Conservation (phyloP, 306 rosid species). For the Cicer bijugum region DNA sequence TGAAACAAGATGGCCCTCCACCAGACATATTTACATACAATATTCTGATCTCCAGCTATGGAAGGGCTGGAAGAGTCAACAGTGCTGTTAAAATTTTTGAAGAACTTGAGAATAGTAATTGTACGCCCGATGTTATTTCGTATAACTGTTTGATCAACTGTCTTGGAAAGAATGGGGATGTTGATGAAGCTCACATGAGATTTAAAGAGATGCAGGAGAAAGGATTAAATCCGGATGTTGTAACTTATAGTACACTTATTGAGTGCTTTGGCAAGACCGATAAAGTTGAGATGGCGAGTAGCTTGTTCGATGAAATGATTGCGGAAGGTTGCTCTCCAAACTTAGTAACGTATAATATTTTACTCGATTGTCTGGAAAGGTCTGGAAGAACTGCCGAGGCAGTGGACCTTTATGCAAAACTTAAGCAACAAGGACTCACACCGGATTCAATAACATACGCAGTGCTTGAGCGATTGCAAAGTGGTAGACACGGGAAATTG, state of each 20-base stretch:
- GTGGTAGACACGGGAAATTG: conserved; percentile 67
- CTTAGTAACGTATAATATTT: conserved; percentile 82
- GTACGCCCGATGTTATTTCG: conserved; percentile 73
- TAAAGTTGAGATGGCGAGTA: conserved; percentile 84
- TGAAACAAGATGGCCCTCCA: conserved; percentile 75
- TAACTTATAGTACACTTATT: conserved; percentile 93
- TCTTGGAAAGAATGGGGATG: conserved; percentile 91
- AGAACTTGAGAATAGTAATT: conserved; percentile 75
- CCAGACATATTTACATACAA: conserved; percentile 88
- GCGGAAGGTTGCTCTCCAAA: conserved; percentile 82
- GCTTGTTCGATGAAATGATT: conserved; percentile 81
- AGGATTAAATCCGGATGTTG: conserved; percentile 83
- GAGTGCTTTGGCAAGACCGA: conserved; percentile 95
- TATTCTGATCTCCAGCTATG: conserved; percentile 80
- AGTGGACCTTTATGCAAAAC: conserved; percentile 85
- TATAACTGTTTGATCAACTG: conserved; percentile 91
- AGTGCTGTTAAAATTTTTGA: conserved; percentile 72
- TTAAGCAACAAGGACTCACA: conserved; percentile 85
- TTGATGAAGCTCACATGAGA: conserved; percentile 96
- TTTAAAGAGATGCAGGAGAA: conserved; percentile 93
- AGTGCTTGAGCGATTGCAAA: conserved; percentile 83
- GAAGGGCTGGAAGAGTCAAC: conserved; percentile 78
- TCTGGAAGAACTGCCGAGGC: conserved; percentile 88
- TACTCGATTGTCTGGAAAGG: conserved; percentile 92
- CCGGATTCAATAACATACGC: conserved; percentile 90